Percentiles rank a stretch among this genome's conserved stretches.
Evolutionary conservation across 495 filamentous ascomycete species (phyloP).

Genomic region (Entonaema liquescens): DNA sequence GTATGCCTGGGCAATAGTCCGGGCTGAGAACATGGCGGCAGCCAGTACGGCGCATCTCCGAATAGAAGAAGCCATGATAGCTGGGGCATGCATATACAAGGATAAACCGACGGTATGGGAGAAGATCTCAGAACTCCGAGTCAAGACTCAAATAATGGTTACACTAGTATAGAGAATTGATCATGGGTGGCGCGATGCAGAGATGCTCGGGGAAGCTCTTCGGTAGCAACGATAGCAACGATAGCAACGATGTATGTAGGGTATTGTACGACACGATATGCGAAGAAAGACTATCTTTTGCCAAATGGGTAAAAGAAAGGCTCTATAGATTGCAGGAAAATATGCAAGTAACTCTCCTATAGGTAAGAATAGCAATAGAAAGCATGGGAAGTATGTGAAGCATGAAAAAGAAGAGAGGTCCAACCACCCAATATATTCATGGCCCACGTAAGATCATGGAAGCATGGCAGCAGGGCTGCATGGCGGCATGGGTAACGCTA

Average conservation of each 20-base stretch:
- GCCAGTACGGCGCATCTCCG: conserved; percentile 40
- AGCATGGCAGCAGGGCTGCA: not conserved
- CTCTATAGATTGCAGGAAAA: conserved; percentile 27
- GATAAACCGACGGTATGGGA: conserved; percentile 10
- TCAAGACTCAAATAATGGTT: conserved; percentile 13
- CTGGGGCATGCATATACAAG: conserved; percentile 22
- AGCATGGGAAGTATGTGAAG: conserved; percentile 10
- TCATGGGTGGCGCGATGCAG: not conserved
- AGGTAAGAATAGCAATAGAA: conserved; percentile 12
- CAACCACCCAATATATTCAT: conserved; percentile 44
- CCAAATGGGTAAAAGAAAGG: conserved; percentile 26
- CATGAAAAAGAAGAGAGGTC: conserved; percentile 17
- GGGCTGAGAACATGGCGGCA: conserved; percentile 33
- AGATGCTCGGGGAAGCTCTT: not conserved
- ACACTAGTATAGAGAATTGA: conserved; percentile 6
- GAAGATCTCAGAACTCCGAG: conserved; percentile 10
- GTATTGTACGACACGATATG: conserved; percentile 25
- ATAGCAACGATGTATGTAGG: conserved; percentile 10
- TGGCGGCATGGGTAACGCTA: conserved; percentile 3
- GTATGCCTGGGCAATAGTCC: conserved; percentile 71
- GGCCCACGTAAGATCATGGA: conserved; percentile 19
- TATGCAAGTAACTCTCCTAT: conserved; percentile 31
- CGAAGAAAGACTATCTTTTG: conserved; percentile 8
- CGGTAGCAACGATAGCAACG: not conserved
- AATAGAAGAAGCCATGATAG: conserved; percentile 34